phyloP scores from a whole-genome alignment of 2,329 filamentous ascomycete genomes.

The Colletotrichum spaethianum region DNA sequence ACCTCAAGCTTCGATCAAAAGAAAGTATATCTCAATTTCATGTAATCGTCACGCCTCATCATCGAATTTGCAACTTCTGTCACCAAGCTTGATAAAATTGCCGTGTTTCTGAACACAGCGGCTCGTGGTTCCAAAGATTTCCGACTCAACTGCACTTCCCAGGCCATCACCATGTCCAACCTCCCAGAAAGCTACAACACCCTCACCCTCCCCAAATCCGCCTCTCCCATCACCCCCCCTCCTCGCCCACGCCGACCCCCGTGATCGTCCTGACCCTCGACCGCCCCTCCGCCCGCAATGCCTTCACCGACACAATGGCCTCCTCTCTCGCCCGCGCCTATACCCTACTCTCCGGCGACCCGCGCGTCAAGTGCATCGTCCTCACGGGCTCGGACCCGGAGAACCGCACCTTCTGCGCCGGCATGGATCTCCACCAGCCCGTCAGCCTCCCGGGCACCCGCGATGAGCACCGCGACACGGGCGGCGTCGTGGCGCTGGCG shows the following conservation, averaged over 20 bases:
- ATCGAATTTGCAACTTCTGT: background rate
- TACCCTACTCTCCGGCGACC: slow-evolving; percentile 64
- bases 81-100: background rate
- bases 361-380: slow-evolving; percentile 68
- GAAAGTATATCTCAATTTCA: background rate
- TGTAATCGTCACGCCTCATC: background rate
- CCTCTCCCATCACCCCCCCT: slow-evolving; percentile 63
- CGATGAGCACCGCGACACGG: slow-evolving; percentile 61
- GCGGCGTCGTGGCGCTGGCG: slow-evolving; percentile 68
- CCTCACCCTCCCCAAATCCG: slow-evolving; percentile 59
- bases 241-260: slow-evolving; percentile 69
- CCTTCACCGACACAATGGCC: slow-evolving; percentile 77
- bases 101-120: background rate
- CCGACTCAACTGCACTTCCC: background rate
- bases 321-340: slow-evolving; percentile 70
- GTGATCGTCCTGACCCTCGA: slow-evolving; percentile 75
- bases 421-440: slow-evolving; percentile 66
- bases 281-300: slow-evolving; percentile 77
- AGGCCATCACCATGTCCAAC: slow-evolving; percentile 17
- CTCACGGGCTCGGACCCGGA: slow-evolving; percentile 65
- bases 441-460: slow-evolving; percentile 46
- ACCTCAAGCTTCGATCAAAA: background rate
- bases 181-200: slow-evolving; percentile 57
- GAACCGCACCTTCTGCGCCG: slow-evolving; percentile 70
- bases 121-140: background rate